Percentiles rank a stretch among this genome's conserved stretches.
Evolutionary conservation across 2,329 filamentous ascomycete species (phyloP).

Genomic region (Leptodontidium sp.): DNA sequence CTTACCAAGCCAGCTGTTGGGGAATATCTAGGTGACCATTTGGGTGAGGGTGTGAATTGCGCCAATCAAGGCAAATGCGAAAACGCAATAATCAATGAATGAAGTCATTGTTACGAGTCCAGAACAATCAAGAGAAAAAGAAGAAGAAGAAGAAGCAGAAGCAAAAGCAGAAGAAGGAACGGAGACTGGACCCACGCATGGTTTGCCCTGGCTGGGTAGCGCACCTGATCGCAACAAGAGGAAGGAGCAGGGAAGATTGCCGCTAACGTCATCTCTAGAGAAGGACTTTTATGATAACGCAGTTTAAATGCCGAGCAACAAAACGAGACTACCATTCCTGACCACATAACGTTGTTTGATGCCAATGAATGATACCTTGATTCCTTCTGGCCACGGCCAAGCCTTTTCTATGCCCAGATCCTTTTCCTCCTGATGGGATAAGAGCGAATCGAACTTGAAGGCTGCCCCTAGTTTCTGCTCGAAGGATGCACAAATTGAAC

Average conservation of each 20-base stretch:
- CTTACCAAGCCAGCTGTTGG: neutral
- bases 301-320: neutral
- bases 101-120: neutral
- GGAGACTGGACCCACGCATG: neutral
- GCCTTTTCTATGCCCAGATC: constrained; percentile 18
- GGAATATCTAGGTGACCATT: neutral
- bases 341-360: constrained; percentile 20
- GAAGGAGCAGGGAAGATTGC: constrained; percentile 1
- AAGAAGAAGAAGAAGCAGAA: neutral
- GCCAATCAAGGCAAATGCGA: neutral
- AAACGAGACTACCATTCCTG: constrained; percentile 18
- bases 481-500: constrained; percentile 30
- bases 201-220: neutral
- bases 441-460: constrained; percentile 31
- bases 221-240: neutral
- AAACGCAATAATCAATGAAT: neutral
- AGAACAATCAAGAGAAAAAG: neutral
- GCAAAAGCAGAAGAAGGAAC: no score
- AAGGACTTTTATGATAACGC: neutral
- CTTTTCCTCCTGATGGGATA: constrained; percentile 25
- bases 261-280: neutral
- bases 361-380: constrained; percentile 17
- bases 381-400: constrained; percentile 21
- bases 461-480: constrained; percentile 22
- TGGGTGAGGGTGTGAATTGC: neutral